Evolutionary conservation across 768 basidiomycete genomes (phyloP).

Genomic region (Panellus pusillus): DNA sequence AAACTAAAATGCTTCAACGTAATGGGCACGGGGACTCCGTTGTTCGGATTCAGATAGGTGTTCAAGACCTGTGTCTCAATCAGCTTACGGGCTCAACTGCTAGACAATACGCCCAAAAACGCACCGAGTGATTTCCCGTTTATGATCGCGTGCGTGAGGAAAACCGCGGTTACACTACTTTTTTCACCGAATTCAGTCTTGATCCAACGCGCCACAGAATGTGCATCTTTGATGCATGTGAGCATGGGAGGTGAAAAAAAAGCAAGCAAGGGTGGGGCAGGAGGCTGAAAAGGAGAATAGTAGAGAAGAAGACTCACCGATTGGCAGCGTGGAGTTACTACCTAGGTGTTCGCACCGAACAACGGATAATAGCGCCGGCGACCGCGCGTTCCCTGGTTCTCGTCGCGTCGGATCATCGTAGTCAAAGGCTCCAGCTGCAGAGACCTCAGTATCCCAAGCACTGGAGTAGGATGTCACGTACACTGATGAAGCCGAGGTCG

Average conservation of each 20-base stretch:
- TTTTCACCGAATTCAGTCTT: constrained; percentile 54
- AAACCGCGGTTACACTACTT: constrained; percentile 61
- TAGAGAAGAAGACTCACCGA: constrained; percentile 41
- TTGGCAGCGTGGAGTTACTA: constrained; percentile 54
- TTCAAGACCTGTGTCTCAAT: constrained; percentile 8
- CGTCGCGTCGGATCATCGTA: constrained; percentile 74
- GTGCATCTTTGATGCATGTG: constrained; percentile 42
- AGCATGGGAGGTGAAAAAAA: neutral
- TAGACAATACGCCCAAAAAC: constrained; percentile 12
- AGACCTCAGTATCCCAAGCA: neutral
- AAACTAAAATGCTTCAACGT: constrained; percentile 77
- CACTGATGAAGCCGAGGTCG: too few species aligned
- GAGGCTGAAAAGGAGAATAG: neutral
- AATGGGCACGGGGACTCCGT: constrained; percentile 49
- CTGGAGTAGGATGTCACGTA: too few species aligned
- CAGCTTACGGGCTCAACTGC: neutral
- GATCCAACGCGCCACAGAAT: constrained; percentile 59
- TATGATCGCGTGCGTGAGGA: constrained; percentile 72
- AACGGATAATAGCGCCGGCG: constrained; percentile 50
- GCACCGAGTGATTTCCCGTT: constrained; percentile 57
- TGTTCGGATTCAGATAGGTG: constrained; percentile 11
- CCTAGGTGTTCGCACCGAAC: constrained; percentile 40
- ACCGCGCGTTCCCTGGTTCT: constrained; percentile 55
- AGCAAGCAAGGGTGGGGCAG: neutral
- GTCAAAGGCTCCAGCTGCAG: constrained; percentile 64